Evolutionary conservation across 2,329 filamentous ascomycete species (phyloP), one percentile per base, ranked within the genome.

Genomic region (Colletotrichum sp.): DNA sequence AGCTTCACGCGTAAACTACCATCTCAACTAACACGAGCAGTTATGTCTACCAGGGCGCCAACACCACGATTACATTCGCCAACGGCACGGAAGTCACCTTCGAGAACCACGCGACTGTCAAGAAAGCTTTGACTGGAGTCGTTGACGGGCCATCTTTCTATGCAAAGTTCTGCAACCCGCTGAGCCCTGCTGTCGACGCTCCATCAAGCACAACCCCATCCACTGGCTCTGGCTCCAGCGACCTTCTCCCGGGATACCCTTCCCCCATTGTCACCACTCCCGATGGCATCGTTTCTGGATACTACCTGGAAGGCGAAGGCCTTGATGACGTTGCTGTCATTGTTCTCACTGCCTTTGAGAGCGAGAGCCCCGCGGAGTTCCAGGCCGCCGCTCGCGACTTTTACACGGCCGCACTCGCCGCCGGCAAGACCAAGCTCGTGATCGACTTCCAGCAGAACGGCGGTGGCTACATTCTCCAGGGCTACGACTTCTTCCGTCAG

Each of bases 351-450:
- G 77, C 72, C 3, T 85, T 85, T 55, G 72, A 81, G 26, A 78
- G 69, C 30, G 67, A 78, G n/a, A 80, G 77, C 60, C 73, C 80
- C 1, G 63, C 78, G 44, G 82, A 85, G 69, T 87, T 86, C 75
- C 83, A 87, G 62, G 77, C 80, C 7, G 82, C 84, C 0, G 79
- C 79, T 52, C 79, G 80, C 44, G 79, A 84, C 28, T 85, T 86
- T 72, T 82, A 86, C 64, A 78, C 81, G 21, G 74, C 82, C 6
- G 83, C 83, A 16, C 77, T 81, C 3, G 84, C 85, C 8, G 87
- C 86, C 3, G 89, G 88, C 76, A 92, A 92, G 83, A 92, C 87
- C 44, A 92, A 91, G 82, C 87, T 93, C 0, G 88, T 93, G 26
- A 84, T 94, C 34, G 91, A 93, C 78, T 82, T 93, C 12, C 88